phyloP scores from a whole-genome alignment of 805 yeast species.

The Kuraishia molischiana region DNA sequence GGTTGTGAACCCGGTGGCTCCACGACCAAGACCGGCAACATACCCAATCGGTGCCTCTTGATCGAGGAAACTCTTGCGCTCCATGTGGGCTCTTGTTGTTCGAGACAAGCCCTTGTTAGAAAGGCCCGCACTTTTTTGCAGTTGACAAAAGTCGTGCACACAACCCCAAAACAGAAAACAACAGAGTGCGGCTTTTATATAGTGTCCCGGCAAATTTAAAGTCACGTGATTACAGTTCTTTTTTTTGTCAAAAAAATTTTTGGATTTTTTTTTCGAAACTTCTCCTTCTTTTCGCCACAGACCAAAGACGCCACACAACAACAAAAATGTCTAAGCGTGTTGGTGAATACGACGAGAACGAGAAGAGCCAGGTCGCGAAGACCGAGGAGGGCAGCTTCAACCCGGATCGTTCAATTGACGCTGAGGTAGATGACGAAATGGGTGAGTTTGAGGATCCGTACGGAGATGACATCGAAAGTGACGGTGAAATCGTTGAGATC shows the following conservation, averaged over 20 bases:
- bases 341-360: slow-evolving; percentile 11
- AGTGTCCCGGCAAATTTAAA: not conserved
- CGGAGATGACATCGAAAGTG: slow-evolving; percentile 90
- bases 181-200: too few relatives aligned
- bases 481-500: slow-evolving; percentile 77
- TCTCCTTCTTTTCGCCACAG: not conserved
- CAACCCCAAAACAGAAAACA: too few relatives aligned
- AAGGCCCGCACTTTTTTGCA: not conserved
- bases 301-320: too few relatives aligned
- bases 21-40: slow-evolving; percentile 88
- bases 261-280: not conserved
- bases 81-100: slow-evolving; percentile 22
- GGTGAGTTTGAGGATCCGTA: slow-evolving; percentile 85
- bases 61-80: slow-evolving; percentile 58
- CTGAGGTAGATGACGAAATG: slow-evolving; percentile 42
- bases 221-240: not conserved
- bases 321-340: slow-evolving; percentile 22
- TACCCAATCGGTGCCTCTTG: slow-evolving; percentile 87
- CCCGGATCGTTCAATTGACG: slow-evolving; percentile 14
- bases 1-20: slow-evolving; percentile 90
- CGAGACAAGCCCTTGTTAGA: not conserved
- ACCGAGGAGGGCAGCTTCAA: not conserved
- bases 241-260: not conserved
- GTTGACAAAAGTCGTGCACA: too few relatives aligned
- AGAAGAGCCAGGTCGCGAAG: slow-evolving; percentile 1